Base-by-base conservation (phyloP, 2,329 filamentous ascomycete genomes). In the Knoxdaviesia capensis region DNA sequence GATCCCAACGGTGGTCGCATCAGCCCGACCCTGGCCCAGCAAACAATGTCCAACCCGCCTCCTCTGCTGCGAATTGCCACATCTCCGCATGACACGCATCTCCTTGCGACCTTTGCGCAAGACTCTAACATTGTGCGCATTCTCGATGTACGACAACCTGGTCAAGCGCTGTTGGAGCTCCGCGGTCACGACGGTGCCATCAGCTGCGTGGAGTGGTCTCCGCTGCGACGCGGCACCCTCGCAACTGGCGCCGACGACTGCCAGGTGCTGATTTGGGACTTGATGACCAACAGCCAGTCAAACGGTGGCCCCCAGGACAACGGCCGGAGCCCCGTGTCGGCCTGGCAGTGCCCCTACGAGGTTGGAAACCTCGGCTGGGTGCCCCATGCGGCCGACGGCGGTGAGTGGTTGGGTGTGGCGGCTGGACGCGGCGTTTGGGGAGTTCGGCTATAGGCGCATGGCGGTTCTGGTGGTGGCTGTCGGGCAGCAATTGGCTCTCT, bases 171-270 rank as follows among this genome's bases (percentile, higher is more conserved):
- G 5, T 73, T 98, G 30, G 90, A 98, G 57, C 75, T 98, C 34
- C 83, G 83, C 39, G 90, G 90, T 28, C 88, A 98, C 55, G 74
- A 76, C 28, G 81, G 84, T 5, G 61, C 84, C 6, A 72, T 98
- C 44, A 96, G 93, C 60, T 90, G 82, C 53, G 81, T 96, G 45
- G 90, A 98, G 61, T 98, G 90, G 90, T 93, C 85, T 6, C 88
- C 86, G 0, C 73, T 76, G 43, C 74, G 87, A 45, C 72, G 90
- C 51, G 90, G 90, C 29, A 81, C 87, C 49, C 72, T 98, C 11
- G 88, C 88, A 10, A 93, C 85, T 1, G 90, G 90, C 33, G 90
- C 71, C 5, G 90, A 98, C 53, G 90, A 98, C 58, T 88, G 77
- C 48, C 74, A 90, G 49, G 88, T 96, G 2, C 68, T 96, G 32